A percentile compares a stretch with the other conserved stretches of the same genome.
Conservation (phyloP, 805 yeast species). For the Sugiyamaella chiloensis region DNA sequence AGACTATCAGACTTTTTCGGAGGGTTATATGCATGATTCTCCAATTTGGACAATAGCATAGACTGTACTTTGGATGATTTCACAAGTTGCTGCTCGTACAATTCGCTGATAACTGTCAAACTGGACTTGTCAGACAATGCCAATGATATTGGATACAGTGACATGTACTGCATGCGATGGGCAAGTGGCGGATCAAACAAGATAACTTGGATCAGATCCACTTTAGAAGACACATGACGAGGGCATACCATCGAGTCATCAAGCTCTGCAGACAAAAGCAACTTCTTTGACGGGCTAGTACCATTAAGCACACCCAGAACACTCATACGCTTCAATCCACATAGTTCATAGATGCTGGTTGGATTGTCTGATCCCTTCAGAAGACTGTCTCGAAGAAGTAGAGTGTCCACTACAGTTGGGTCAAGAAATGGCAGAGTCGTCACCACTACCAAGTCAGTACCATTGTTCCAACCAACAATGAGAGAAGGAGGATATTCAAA, state of each 20-base stretch:
- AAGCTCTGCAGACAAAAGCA: conserved; percentile 13
- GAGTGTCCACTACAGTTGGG: conserved; percentile 17
- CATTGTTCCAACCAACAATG: conserved; percentile 29
- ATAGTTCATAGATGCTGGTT: conserved; percentile 17
- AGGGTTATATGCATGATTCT: conserved; percentile 17
- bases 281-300: conserved; percentile 12
- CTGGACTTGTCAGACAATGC: conserved; percentile 41
- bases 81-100: conserved; percentile 32
- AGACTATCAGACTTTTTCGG: conserved; percentile 12
- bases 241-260: conserved; percentile 17
- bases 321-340: conserved; percentile 22
- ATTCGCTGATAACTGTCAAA: conserved; percentile 25
- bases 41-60: conserved; percentile 22
- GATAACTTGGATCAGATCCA: conserved; percentile 35
- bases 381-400: conserved; percentile 20
- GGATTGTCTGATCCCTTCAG: conserved; percentile 19
- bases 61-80: conserved; percentile 19
- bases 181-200: conserved; percentile 72
- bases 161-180: conserved; percentile 68
- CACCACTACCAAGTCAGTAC: conserved; percentile 25
- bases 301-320: conserved; percentile 22
- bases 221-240: background rate
- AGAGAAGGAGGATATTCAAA: conserved; percentile 19
- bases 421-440: conserved; percentile 26
- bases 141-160: conserved; percentile 68